These are phyloP conservation scores for Clarireedia monteithiana DNA, from an alignment of 2,329 filamentous ascomycete genomes.

Conservation along the genomic window DNA sequence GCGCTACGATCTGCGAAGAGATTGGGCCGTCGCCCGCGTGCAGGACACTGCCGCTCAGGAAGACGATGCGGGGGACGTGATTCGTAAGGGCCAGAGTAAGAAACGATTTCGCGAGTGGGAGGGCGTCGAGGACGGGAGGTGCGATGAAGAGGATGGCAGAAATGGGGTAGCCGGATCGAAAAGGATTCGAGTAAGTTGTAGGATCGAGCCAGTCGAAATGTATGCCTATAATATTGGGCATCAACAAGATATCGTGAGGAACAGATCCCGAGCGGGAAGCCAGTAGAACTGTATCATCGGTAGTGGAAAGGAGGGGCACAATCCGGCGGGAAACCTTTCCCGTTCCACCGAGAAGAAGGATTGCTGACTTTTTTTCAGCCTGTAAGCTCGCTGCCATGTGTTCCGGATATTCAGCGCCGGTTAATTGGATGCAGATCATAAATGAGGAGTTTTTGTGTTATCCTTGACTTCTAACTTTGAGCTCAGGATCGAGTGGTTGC, in stretches of 20 bases:
- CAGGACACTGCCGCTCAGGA: conserved; percentile 34
- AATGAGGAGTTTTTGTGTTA: neutral
- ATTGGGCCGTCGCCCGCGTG: conserved; percentile 31
- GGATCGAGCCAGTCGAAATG: conserved; percentile 40
- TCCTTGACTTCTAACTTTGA: neutral
- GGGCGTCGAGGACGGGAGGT: conserved; percentile 29
- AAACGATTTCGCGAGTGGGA: conserved; percentile 33
- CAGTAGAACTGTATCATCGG: conserved; percentile 28
- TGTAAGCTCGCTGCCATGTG: neutral
- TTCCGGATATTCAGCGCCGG: neutral
- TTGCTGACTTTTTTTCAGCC: neutral
- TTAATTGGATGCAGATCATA: neutral
- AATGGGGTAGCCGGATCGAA: conserved; percentile 23
- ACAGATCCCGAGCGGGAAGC: conserved; percentile 33
- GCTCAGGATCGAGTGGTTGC: neutral
- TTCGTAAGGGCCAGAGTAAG: conserved; percentile 33
- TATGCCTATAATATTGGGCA: conserved; percentile 17
- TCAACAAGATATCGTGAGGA: neutral
- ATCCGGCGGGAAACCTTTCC: conserved; percentile 38
- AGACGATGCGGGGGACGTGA: conserved; percentile 37
- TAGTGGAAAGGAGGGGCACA: conserved; percentile 29
- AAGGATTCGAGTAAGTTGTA: conserved; percentile 33
- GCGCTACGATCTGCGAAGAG: conserved; percentile 33
- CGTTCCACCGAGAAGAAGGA: conserved; percentile 35
- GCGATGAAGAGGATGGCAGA: conserved; percentile 36